These are phyloP conservation scores for Candolleomyces aberdarensis DNA, from an alignment of 768 basidiomycete species.

Conservation along the genomic window DNA sequence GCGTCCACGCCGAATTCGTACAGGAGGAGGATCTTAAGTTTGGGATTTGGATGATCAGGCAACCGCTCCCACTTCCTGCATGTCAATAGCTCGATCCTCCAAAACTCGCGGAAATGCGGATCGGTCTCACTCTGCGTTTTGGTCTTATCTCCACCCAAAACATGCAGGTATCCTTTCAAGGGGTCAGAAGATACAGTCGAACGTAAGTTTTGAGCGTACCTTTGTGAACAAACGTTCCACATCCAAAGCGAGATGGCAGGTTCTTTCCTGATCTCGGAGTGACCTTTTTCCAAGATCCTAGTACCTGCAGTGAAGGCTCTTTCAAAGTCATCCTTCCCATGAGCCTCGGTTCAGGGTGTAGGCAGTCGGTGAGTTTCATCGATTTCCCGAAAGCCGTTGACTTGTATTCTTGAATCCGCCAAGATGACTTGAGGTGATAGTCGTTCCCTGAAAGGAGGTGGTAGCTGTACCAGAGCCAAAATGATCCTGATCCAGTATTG, in stretches of 20 bases:
- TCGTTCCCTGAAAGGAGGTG: background rate
- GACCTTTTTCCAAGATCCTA: conserved; percentile 8
- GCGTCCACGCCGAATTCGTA: background rate
- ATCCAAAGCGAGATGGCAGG: conserved; percentile 1
- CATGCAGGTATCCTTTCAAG: background rate
- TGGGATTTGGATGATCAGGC: background rate
- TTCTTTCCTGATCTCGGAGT: background rate
- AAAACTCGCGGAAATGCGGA: conserved; percentile 4
- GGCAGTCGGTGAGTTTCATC: background rate
- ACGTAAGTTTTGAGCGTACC: background rate
- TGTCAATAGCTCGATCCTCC: conserved; percentile 2
- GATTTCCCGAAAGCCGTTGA: background rate
- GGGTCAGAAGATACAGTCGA: background rate
- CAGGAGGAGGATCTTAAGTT: background rate
- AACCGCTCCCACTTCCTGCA: conserved; percentile 1
- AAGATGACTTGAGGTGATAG: background rate
- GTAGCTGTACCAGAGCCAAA: background rate
- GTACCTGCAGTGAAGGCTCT: background rate
- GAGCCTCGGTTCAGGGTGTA: background rate
- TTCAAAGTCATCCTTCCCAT: background rate
- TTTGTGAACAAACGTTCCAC: conserved; percentile 1
- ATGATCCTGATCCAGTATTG: background rate
- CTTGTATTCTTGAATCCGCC: background rate
- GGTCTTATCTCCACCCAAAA: background rate
- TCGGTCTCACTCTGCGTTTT: background rate